Conservation (phyloP, 768 basidiomycete genomes). For the Punctularia strigosozonata region DNA sequence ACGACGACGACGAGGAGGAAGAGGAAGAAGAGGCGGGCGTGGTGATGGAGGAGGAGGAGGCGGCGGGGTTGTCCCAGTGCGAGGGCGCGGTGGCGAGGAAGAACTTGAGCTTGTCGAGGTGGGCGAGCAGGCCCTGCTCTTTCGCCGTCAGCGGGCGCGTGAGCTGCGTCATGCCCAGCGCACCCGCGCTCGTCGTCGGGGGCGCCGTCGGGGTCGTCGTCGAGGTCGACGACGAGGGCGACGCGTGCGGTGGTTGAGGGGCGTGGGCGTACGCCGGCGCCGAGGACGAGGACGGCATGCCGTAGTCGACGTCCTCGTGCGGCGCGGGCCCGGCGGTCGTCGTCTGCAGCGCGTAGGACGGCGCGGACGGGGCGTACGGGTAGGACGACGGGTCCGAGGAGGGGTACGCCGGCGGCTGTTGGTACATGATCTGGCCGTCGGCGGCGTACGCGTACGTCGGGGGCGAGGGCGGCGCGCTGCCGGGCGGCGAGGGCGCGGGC, state of each 20-base stretch:
- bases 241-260: background rate
- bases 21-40: too few species aligned
- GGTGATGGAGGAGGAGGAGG: conserved; percentile 8
- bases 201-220: background rate
- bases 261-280: background rate
- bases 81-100: conserved; percentile 81
- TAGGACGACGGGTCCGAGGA: too few species aligned
- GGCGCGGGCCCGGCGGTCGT: background rate
- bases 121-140: conserved; percentile 61
- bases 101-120: conserved; percentile 76
- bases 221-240: background rate
- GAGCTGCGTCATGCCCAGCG: background rate
- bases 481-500: too few species aligned
- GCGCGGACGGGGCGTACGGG: too few species aligned
- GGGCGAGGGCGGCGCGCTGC: too few species aligned
- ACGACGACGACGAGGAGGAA: too few species aligned
- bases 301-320: background rate
- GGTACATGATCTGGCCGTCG: too few species aligned
- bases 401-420: too few species aligned
- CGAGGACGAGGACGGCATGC: background rate
- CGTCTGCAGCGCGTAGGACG: background rate
- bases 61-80: conserved; percentile 39
- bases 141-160: conserved; percentile 46
- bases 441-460: too few species aligned
- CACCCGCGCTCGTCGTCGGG: background rate